Evolutionary conservation across 495 filamentous ascomycete genomes (phyloP).

Genomic region (Neurospora tetraspora): DNA sequence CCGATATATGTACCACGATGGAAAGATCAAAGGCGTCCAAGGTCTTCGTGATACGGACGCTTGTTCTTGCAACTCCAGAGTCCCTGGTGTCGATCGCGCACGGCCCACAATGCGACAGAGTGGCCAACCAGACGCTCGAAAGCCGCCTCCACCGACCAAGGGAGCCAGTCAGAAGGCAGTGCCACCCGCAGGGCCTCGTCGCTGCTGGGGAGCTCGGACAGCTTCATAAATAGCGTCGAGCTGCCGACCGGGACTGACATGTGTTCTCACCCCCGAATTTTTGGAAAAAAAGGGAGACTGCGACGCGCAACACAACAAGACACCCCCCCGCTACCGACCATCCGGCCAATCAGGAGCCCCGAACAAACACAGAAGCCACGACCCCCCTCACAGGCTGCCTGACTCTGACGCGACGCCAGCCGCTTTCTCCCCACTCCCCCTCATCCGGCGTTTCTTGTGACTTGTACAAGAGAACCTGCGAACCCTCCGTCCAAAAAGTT

Average conservation of each 20-base stretch:
- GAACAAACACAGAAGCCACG: background rate
- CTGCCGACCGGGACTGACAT: conserved; percentile 30
- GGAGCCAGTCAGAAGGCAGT: conserved; percentile 23
- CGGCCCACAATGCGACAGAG: conserved; percentile 9
- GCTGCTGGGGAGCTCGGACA: conserved; percentile 9
- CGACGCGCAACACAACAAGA: conserved; percentile 16
- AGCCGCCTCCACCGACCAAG: conserved; percentile 14
- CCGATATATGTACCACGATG: background rate
- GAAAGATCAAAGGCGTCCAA: background rate
- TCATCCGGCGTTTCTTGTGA: background rate
- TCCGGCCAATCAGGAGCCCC: conserved; percentile 15
- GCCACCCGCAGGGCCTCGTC: conserved; percentile 10
- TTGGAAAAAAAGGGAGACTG: conserved; percentile 12
- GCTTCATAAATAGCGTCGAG: conserved; percentile 31
- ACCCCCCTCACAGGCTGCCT: background rate
- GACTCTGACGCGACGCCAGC: background rate
- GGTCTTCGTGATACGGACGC: background rate
- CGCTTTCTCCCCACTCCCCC: background rate
- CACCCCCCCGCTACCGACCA: background rate
- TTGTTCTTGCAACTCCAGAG: background rate
- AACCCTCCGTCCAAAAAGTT: background rate
- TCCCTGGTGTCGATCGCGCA: conserved; percentile 16
- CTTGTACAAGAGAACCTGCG: background rate
- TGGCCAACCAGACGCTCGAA: conserved; percentile 17
- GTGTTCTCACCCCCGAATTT: conserved; percentile 26